Percentiles rank a stretch among this genome's conserved stretches.
phyloP scores from a whole-genome alignment of 768 basidiomycete species.

The Collybiopsis luxurians region DNA sequence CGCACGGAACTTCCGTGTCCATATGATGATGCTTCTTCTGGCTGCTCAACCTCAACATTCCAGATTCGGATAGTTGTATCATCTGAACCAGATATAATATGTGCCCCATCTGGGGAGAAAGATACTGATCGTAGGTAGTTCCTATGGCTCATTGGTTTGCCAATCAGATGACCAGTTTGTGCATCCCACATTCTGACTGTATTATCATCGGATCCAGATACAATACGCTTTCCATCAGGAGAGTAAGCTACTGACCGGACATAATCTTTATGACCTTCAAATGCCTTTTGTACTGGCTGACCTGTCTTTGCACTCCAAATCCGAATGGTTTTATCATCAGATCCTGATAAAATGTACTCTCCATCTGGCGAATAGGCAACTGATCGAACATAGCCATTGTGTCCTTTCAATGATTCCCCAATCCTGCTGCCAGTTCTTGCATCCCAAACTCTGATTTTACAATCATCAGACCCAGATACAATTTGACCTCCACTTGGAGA shows the following conservation, averaged over 20 bases:
- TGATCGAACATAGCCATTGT: slow-evolving; percentile 9
- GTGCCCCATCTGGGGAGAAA: neutral
- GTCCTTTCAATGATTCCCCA: slow-evolving; percentile 10
- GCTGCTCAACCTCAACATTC: slow-evolving; percentile 41
- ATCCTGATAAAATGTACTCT: slow-evolving; percentile 38
- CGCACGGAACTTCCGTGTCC: neutral
- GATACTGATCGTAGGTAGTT: neutral
- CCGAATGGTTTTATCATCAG: neutral
- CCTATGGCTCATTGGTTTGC: neutral
- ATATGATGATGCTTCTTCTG: slow-evolving; percentile 9
- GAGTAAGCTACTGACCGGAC: slow-evolving; percentile 10
- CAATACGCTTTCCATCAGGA: slow-evolving; percentile 5
- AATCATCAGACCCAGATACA: slow-evolving; percentile 15
- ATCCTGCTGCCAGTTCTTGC: neutral
- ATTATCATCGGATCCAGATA: neutral
- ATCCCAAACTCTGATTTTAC: neutral
- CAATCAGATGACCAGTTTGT: neutral
- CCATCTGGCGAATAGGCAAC: slow-evolving; percentile 38
- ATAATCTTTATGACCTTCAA: slow-evolving; percentile 7
- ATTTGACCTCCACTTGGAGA: slow-evolving; percentile 8
- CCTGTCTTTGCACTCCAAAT: slow-evolving; percentile 23
- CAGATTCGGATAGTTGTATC: slow-evolving; percentile 53
- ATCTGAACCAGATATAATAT: neutral
- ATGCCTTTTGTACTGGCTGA: slow-evolving; percentile 11
- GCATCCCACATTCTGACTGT: neutral